These are phyloP conservation scores for Microdochium paspali DNA, from an alignment of 2,329 filamentous ascomycete genomes.

Conservation along the genomic window DNA sequence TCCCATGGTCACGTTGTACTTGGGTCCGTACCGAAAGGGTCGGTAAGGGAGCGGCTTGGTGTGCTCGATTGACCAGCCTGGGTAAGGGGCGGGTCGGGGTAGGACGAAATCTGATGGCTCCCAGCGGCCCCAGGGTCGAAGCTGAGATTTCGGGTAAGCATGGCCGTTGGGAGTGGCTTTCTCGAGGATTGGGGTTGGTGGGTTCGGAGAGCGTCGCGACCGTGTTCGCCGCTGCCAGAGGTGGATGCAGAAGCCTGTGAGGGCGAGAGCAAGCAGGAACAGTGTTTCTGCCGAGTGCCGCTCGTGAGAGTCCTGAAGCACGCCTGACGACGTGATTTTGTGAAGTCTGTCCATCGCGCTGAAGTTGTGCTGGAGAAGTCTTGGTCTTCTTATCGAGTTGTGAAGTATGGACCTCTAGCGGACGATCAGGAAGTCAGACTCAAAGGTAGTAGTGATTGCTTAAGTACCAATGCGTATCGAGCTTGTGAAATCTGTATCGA, in stretches of 20 bases:
- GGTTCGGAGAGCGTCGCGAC: not conserved
- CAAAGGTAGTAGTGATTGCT: too few species aligned
- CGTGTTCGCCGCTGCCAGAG: not conserved
- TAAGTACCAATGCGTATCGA: too few species aligned
- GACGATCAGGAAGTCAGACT: too few species aligned
- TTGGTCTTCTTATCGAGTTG: too few species aligned
- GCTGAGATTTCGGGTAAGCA: not conserved
- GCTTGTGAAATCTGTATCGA: too few species aligned
- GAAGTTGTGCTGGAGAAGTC: not conserved
- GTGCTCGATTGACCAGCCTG: conserved; percentile 56
- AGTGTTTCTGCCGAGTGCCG: not conserved
- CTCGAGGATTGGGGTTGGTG: not conserved
- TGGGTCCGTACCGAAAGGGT: conserved; percentile 68
- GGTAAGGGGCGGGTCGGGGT: conserved; percentile 52
- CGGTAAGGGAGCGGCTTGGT: conserved; percentile 70
- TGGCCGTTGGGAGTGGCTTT: not conserved
- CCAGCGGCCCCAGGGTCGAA: conserved; percentile 35
- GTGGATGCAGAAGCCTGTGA: not conserved
- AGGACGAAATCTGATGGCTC: conserved; percentile 46
- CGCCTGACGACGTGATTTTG: not conserved
- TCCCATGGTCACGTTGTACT: conserved; percentile 70
- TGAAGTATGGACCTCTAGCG: too few species aligned
- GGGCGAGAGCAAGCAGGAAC: not conserved
- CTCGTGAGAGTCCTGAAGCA: not conserved
- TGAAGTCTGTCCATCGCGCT: not conserved